phyloP scores from a whole-genome alignment of 1,284 basidiomycete genomes.

The Takashimella tepidaria region DNA sequence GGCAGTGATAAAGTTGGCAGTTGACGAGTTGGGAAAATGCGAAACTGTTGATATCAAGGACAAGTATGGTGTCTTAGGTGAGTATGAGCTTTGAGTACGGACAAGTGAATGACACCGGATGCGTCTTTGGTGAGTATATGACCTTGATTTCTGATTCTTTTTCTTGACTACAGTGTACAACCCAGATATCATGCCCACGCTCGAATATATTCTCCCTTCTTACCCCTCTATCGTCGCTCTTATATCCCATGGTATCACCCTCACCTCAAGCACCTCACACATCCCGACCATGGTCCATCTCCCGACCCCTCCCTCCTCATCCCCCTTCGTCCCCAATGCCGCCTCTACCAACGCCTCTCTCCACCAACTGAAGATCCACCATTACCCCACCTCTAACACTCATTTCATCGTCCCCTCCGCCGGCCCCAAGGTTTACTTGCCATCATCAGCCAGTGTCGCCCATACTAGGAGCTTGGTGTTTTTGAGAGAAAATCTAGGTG shows the following conservation, averaged over 20 bases:
- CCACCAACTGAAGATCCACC: constrained; percentile 1
- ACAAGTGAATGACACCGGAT: too few relatives aligned
- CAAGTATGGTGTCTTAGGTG: constrained; percentile 12
- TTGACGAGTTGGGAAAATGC: constrained; percentile 11
- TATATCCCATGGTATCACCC: constrained; percentile 12
- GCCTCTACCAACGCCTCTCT: background rate
- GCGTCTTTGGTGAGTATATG: too few relatives aligned
- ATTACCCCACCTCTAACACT: constrained; percentile 8
- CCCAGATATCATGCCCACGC: constrained; percentile 11
- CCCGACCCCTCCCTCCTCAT: constrained; percentile 8
- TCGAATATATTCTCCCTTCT: constrained; percentile 4
- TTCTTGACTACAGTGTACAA: constrained; percentile 20
- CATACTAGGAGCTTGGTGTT: constrained; percentile 16
- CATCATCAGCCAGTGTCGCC: constrained; percentile 10
- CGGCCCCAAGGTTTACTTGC: constrained; percentile 14
- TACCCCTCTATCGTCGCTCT: constrained; percentile 7
- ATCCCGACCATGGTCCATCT: constrained; percentile 4
- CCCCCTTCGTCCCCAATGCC: constrained; percentile 3
- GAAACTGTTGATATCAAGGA: constrained; percentile 4
- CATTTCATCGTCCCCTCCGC: constrained; percentile 18
- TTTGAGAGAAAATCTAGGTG: constrained; percentile 12
- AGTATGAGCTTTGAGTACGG: too few relatives aligned
- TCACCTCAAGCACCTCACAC: background rate
- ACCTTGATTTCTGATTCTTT: background rate
- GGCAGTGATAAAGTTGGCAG: constrained; percentile 3